These are phyloP conservation scores for Talaromyces sp. DNA, from an alignment of 2,329 filamentous ascomycete species.

Conservation along the genomic window DNA sequence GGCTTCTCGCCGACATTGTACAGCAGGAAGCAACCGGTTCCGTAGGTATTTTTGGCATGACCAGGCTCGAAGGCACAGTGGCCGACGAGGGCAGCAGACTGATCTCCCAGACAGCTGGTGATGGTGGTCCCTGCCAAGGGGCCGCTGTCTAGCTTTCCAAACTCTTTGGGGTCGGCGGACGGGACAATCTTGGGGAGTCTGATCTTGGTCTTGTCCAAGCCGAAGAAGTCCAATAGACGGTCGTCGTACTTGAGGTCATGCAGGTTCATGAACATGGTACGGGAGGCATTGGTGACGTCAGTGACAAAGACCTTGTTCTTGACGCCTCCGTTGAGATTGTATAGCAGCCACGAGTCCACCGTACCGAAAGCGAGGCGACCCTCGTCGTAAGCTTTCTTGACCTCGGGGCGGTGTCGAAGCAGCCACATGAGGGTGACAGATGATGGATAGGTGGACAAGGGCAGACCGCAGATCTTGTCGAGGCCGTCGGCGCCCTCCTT, in stretches of 20 bases:
- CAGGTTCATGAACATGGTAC: conserved; percentile 94
- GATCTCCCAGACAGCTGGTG: conserved; percentile 80
- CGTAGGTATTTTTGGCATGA: conserved; percentile 85
- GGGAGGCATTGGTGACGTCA: conserved; percentile 79
- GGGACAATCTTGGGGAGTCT: conserved; percentile 76
- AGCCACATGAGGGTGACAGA: conserved; percentile 82
- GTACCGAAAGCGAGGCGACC: conserved; percentile 77
- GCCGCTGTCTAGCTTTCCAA: conserved; percentile 62
- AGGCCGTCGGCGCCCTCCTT: conserved; percentile 62
- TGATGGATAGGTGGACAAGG: conserved; percentile 81
- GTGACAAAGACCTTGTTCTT: conserved; percentile 69
- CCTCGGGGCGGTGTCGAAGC: conserved; percentile 63
- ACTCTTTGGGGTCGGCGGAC: conserved; percentile 69
- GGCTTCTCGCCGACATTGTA: conserved; percentile 84
- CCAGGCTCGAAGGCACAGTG: conserved; percentile 79
- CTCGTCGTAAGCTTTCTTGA: conserved; percentile 67
- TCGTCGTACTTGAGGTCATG: conserved; percentile 75
- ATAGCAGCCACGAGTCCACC: conserved; percentile 82
- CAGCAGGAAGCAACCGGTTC: conserved; percentile 81
- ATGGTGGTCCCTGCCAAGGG: conserved; percentile 66
- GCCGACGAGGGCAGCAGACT: conserved; percentile 79
- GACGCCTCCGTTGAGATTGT: conserved; percentile 68
- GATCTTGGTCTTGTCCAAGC: conserved; percentile 65
- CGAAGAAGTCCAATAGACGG: conserved; percentile 71
- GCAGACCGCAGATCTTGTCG: conserved; percentile 67